phyloP scores from a whole-genome alignment of 2,329 filamentous ascomycete genomes.

The Fusarium luffae region DNA sequence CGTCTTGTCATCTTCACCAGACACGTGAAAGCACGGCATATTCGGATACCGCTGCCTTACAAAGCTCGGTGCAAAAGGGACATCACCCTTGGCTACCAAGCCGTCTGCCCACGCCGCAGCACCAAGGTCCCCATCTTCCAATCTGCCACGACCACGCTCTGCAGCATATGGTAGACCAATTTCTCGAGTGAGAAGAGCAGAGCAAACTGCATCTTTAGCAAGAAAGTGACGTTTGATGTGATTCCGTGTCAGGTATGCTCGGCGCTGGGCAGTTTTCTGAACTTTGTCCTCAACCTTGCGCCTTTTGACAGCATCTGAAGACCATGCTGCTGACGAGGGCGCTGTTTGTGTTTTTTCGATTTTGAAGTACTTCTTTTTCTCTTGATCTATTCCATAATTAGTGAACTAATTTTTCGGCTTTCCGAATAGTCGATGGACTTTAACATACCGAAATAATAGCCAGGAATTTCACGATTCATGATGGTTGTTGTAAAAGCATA shows the following conservation, averaged over 20 bases:
- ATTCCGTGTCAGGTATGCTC: slow-evolving; percentile 48
- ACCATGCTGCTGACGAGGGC: slow-evolving; percentile 63
- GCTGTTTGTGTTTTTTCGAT: slow-evolving; percentile 69
- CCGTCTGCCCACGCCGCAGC: slow-evolving; percentile 55
- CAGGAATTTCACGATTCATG: slow-evolving; percentile 59
- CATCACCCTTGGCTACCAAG: slow-evolving; percentile 53
- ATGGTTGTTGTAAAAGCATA: neutral
- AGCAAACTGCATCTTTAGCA: slow-evolving; percentile 50
- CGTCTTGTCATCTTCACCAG: slow-evolving; percentile 52
- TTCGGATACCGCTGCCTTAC: slow-evolving; percentile 47
- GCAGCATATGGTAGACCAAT: slow-evolving; percentile 26
- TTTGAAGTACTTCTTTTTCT: slow-evolving; percentile 75
- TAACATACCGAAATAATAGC: slow-evolving; percentile 64
- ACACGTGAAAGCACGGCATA: slow-evolving; percentile 56
- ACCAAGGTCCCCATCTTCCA: slow-evolving; percentile 42
- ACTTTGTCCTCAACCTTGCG: slow-evolving; percentile 60
- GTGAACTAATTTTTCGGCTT: neutral
- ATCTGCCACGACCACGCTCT: slow-evolving; percentile 37
- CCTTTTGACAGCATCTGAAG: slow-evolving; percentile 67
- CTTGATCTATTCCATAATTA: slow-evolving; percentile 54
- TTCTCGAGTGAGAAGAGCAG: slow-evolving; percentile 46
- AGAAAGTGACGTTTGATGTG: slow-evolving; percentile 54
- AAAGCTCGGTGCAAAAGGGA: slow-evolving; percentile 51
- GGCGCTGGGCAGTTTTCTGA: slow-evolving; percentile 41
- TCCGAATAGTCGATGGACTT: neutral